Evolutionary conservation across 164 flowering plant species (phyloP), one percentile per base, ranked within the genome.

Genomic region (Liriodendron chinense): DNA sequence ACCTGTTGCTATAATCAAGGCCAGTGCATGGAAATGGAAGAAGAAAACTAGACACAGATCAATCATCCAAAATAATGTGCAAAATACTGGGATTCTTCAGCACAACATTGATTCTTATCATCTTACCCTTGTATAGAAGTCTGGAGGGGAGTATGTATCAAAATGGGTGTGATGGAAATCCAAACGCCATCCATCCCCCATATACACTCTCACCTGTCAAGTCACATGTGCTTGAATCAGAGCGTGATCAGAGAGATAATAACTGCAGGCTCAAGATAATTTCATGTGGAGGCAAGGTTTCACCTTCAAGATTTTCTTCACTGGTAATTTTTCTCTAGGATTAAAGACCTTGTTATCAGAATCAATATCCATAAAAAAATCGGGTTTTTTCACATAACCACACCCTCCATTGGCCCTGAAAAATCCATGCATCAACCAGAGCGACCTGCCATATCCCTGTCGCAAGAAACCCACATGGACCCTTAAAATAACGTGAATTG

Each of bases 351-450:
- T 79, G 64, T 74, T 69, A 72, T 78, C 12, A 14, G 85, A 79
- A 50, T 75, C 85, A 71, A 0, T 61, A 21, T 75, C 68, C 26
- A 85, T 72, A 16, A 86, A 70, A 76, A 86, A 73, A 48, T 84
- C 85, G 3, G 91, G 91, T 76, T 88, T 88, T 72, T 85, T 88
- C 59, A 88, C 85, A 78, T 86, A 86, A 2, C 91, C 91, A 74
- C 87, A 82, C 16, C 89, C 89, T 68, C 91, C 89, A 72, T 88
- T 88, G 20, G 89, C 87, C 74, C 86, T 84, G 73, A 88, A 88
- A 87, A 88, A 76, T 24, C 91, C 91, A 26, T 88, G 91, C 91
- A 88, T 88, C 82, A 88, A 75, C 89, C 91, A 85, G 62, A 88
- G 88, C 24, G 86, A 76, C 77, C 85, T 85, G 18, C 85, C 91